phyloP scores from a whole-genome alignment of 2,329 filamentous ascomycete genomes.

The Penicillium paneum region DNA sequence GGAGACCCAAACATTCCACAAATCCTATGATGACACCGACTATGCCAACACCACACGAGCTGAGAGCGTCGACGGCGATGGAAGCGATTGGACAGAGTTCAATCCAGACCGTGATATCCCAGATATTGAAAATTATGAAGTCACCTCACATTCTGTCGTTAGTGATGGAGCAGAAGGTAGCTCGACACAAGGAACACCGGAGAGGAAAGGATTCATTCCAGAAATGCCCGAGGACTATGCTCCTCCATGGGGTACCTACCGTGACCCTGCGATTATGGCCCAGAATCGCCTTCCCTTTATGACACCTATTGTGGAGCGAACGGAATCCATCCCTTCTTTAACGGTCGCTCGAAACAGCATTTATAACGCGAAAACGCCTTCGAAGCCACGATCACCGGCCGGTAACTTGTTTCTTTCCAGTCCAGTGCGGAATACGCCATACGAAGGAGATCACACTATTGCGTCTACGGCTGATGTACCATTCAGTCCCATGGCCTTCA shows the following conservation, averaged over 20 bases:
- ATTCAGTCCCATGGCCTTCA: constrained; percentile 40
- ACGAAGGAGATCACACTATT: constrained; percentile 45
- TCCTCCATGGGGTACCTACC: constrained; percentile 72
- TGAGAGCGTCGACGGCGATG: constrained; percentile 53
- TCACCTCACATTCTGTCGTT: constrained; percentile 19
- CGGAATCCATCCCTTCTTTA: constrained; percentile 72
- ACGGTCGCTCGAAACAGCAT: constrained; percentile 56
- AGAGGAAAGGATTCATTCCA: constrained; percentile 49
- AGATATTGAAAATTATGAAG: constrained; percentile 31
- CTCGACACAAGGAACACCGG: constrained; percentile 33
- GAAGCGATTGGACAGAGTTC: constrained; percentile 85
- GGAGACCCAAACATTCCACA: constrained; percentile 41
- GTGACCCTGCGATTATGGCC: constrained; percentile 73
- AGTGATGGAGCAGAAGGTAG: constrained; percentile 34
- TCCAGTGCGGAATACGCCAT: constrained; percentile 64
- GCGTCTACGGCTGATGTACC: constrained; percentile 33
- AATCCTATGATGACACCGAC: constrained; percentile 44
- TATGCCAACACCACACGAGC: constrained; percentile 42
- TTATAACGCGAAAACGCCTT: constrained; percentile 73
- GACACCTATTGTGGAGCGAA: constrained; percentile 96
- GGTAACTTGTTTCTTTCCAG: constrained; percentile 60
- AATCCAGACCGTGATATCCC: constrained; percentile 70
- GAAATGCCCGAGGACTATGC: constrained; percentile 84
- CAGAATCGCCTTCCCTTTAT: constrained; percentile 95
- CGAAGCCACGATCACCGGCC: constrained; percentile 48